These are phyloP conservation scores for Elsinoe australis DNA, from an alignment of 2,329 filamentous ascomycete species.

Conservation along the genomic window DNA sequence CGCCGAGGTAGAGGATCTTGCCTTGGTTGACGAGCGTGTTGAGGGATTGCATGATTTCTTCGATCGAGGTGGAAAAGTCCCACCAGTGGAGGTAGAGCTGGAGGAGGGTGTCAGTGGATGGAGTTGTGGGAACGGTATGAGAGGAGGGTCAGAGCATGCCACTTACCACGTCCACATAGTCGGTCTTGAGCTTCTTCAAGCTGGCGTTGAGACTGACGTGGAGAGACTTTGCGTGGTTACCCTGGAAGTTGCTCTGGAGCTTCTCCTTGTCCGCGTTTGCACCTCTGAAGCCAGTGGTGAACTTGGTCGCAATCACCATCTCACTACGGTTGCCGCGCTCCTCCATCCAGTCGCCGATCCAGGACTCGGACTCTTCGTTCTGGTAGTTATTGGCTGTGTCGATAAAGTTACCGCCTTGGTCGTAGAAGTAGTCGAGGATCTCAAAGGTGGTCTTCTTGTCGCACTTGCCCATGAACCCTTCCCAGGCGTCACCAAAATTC, in stretches of 20 bases:
- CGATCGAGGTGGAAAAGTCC: constrained; percentile 43
- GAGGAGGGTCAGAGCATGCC: no score
- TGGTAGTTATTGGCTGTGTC: constrained; percentile 34
- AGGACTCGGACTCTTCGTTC: constrained; percentile 29
- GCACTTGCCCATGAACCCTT: constrained; percentile 24
- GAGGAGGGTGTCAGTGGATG: neutral
- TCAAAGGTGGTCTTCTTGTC: constrained; percentile 29
- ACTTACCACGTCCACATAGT: constrained; percentile 23
- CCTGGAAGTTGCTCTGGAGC: constrained; percentile 39
- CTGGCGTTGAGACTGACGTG: constrained; percentile 36
- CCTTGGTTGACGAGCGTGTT: constrained; percentile 31
- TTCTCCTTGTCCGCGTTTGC: constrained; percentile 24
- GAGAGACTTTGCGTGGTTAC: constrained; percentile 57
- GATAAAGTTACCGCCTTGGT: constrained; percentile 32
- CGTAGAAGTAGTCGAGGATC: constrained; percentile 31
- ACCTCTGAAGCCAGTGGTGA: constrained; percentile 31
- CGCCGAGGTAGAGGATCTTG: constrained; percentile 36
- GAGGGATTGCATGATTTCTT: constrained; percentile 34
- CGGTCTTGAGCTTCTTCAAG: constrained; percentile 30
- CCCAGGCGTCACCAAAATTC: constrained; percentile 49
- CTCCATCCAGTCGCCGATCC: constrained; percentile 41
- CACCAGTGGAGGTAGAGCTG: constrained; percentile 18
- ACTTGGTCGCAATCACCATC: constrained; percentile 51
- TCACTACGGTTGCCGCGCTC: constrained; percentile 39
- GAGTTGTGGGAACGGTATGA: neutral